Evolutionary conservation across 495 filamentous ascomycete genomes (phyloP).

Genomic region (Podospora pseudopauciseta): DNA sequence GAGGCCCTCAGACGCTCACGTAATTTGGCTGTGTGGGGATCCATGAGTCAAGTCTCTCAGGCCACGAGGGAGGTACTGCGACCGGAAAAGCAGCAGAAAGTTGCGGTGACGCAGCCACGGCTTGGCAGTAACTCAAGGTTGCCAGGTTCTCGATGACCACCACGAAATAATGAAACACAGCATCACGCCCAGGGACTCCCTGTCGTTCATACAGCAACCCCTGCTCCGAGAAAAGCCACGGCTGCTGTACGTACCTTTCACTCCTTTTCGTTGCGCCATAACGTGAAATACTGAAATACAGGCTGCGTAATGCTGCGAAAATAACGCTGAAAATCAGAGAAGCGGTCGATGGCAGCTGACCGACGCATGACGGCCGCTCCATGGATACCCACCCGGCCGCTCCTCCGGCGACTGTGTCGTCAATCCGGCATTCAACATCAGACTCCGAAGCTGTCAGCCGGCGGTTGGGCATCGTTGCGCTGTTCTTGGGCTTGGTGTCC

Average conservation of each 20-base stretch:
- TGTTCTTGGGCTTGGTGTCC: neutral
- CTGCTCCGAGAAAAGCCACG: constrained; percentile 19
- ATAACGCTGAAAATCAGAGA: neutral
- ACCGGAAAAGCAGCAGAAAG: constrained; percentile 19
- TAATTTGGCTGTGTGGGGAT: constrained; percentile 7
- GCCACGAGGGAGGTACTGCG: constrained; percentile 20
- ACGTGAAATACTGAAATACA: neutral
- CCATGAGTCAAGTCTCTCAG: constrained; percentile 19
- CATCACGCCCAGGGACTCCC: constrained; percentile 22
- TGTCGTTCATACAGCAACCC: constrained; percentile 29
- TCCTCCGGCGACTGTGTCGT: neutral
- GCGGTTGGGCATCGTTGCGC: constrained; percentile 15
- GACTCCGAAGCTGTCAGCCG: constrained; percentile 8
- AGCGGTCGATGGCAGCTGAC: constrained; percentile 1
- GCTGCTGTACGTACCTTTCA: constrained; percentile 20
- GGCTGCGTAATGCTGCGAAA: neutral
- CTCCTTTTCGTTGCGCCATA: constrained; percentile 11
- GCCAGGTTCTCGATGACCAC: constrained; percentile 28
- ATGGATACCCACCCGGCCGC: constrained; percentile 7
- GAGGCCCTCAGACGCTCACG: constrained; percentile 5
- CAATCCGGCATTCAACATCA: neutral
- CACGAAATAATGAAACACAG: constrained; percentile 33
- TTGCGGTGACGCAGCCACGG: constrained; percentile 40
- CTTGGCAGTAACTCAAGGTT: constrained; percentile 31
- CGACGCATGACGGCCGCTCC: constrained; percentile 7